phyloP scores from a whole-genome alignment of 352 stramenopile genomes.

The Phytophthora lateralis region DNA sequence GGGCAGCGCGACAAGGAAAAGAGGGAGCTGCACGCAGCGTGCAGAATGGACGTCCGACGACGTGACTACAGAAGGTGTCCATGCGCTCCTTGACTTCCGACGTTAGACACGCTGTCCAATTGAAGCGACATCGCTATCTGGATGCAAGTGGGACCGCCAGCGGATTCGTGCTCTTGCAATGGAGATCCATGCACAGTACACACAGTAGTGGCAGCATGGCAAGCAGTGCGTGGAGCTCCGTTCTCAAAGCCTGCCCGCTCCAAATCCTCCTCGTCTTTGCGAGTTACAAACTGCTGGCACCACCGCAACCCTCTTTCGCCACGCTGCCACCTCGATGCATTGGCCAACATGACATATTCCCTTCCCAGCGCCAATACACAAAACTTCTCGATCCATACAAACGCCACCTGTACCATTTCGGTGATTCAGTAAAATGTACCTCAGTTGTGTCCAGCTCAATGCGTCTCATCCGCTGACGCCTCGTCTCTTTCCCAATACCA shows the following conservation, averaged over 20 bases:
- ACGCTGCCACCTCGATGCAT: background rate
- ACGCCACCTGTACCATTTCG: background rate
- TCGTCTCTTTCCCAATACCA: background rate
- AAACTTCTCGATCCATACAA: background rate
- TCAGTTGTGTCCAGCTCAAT: slow-evolving; percentile 4
- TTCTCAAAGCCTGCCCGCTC: slow-evolving; percentile 1
- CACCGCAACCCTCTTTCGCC: slow-evolving; percentile 16
- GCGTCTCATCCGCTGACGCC: background rate
- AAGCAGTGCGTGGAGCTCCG: slow-evolving; percentile 2
- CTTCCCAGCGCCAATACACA: background rate
- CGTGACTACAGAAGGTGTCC: slow-evolving; percentile 16
- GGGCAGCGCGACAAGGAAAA: slow-evolving; percentile 17
- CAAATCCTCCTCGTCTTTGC: slow-evolving; percentile 3
- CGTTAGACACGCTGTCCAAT: slow-evolving; percentile 23
- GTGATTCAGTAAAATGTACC: slow-evolving; percentile 10
- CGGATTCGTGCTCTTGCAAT: background rate
- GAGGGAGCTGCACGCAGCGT: slow-evolving; percentile 16
- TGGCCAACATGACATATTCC: slow-evolving; percentile 13
- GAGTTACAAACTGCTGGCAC: slow-evolving; percentile 16
- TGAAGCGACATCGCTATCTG: slow-evolving; percentile 13
- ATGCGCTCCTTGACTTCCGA: slow-evolving; percentile 26
- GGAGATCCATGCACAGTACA: background rate
- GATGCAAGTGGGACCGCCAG: slow-evolving; percentile 3
- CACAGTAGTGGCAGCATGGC: background rate
- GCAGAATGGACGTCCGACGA: slow-evolving; percentile 19